These are phyloP conservation scores for Lachancea sp. DNA, from an alignment of 805 yeast species.

Conservation along the genomic window DNA sequence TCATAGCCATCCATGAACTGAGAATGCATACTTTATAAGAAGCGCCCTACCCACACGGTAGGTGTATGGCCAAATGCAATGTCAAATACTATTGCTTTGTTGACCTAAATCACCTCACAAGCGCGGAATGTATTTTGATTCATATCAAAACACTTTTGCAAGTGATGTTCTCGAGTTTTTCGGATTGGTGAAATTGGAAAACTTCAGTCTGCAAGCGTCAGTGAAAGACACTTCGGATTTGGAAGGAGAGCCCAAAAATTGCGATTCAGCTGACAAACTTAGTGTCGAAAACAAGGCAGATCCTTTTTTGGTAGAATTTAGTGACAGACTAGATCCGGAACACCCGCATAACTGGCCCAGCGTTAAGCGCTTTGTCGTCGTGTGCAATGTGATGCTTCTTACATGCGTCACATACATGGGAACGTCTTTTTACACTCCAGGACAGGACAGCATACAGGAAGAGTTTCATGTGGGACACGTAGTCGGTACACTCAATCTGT, in stretches of 20 bases:
- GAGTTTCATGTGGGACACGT: slow-evolving; percentile 41
- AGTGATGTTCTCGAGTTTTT: slow-evolving; percentile 22
- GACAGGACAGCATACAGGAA: slow-evolving; percentile 38
- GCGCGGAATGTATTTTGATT: slow-evolving; percentile 5
- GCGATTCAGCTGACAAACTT: not conserved
- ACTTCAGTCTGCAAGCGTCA: not conserved
- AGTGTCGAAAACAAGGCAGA: slow-evolving; percentile 19
- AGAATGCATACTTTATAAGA: too few relatives aligned
- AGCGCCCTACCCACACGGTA: too few relatives aligned
- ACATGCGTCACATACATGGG: slow-evolving; percentile 51
- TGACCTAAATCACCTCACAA: too few relatives aligned
- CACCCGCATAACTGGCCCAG: slow-evolving; percentile 53
- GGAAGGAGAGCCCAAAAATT: not conserved
- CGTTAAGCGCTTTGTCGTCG: slow-evolving; percentile 34
- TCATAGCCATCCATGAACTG: too few relatives aligned
- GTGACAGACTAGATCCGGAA: slow-evolving; percentile 42
- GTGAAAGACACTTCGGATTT: not conserved
- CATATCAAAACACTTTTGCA: slow-evolving; percentile 19
- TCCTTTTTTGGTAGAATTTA: slow-evolving; percentile 23
- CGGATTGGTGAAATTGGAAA: slow-evolving; percentile 10
- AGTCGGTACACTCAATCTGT: slow-evolving; percentile 45
- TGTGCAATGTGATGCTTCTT: slow-evolving; percentile 37
- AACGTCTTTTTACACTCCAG: slow-evolving; percentile 51
- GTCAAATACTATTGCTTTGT: too few relatives aligned
- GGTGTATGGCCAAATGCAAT: too few relatives aligned